Percentiles rank a stretch among this genome's conserved stretches.
These are phyloP conservation scores for Pseudogymnoascus pannorum DNA, from an alignment of 2,329 filamentous ascomycete genomes.

Conservation along the genomic window DNA sequence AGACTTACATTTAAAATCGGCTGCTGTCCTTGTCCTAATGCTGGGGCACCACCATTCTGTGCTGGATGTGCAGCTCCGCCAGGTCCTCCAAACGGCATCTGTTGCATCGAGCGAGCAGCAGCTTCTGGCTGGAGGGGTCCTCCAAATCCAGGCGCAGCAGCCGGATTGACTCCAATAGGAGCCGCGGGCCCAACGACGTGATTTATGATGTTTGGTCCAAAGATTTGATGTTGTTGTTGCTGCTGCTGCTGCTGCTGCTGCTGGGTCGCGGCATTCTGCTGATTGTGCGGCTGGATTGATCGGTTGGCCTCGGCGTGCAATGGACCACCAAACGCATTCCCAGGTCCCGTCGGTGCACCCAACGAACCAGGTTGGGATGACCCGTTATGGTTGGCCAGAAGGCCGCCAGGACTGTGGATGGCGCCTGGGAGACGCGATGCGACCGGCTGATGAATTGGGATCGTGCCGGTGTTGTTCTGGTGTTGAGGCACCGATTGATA, in stretches of 20 bases:
- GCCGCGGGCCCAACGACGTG: conserved; percentile 43
- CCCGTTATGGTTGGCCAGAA: conserved; percentile 67
- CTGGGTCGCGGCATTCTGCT: conserved; percentile 36
- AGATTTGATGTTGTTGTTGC: conserved; percentile 53
- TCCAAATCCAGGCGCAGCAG: conserved; percentile 60
- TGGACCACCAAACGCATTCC: conserved; percentile 45
- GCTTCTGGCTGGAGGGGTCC: conserved; percentile 44
- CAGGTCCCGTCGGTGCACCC: conserved; percentile 29
- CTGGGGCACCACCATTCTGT: conserved; percentile 33
- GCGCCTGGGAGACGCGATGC: conserved; percentile 72
- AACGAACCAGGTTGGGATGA: conserved; percentile 45
- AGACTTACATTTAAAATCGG: conserved; percentile 66
- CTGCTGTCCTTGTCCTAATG: conserved; percentile 70
- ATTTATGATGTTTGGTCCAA: conserved; percentile 40
- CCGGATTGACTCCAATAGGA: conserved; percentile 51
- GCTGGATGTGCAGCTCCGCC: conserved; percentile 26
- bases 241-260: no score
- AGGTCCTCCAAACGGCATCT: conserved; percentile 47
- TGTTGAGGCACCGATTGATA: conserved; percentile 63
- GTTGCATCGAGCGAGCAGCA: conserved; percentile 52
- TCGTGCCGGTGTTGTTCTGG: conserved; percentile 80
- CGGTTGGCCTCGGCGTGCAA: conserved; percentile 46
- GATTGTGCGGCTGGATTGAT: conserved; percentile 44
- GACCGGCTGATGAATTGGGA: conserved; percentile 90
- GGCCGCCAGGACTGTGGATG: conserved; percentile 86